phyloP scores from a whole-genome alignment of 306 rosid species.

The Casuarina glauca region DNA sequence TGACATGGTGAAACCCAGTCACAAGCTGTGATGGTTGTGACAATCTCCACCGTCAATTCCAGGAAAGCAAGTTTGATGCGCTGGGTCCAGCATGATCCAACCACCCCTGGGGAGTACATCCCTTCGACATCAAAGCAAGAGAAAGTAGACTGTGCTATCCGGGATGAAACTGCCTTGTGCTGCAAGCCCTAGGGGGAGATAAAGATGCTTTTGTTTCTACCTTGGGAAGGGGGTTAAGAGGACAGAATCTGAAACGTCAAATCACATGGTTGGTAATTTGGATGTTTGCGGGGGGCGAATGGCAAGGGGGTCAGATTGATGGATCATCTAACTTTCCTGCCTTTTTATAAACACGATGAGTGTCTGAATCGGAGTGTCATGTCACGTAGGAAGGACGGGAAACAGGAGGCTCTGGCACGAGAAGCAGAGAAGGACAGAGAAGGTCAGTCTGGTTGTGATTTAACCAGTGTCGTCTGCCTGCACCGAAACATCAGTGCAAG shows the following conservation, averaged over 20 bases:
- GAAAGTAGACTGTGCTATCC: background rate
- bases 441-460: background rate
- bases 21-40: conserved; percentile 1
- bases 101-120: background rate
- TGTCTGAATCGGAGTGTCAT: conserved; percentile 41
- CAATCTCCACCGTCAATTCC: background rate
- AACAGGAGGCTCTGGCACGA: background rate
- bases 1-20: conserved; percentile 13
- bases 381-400: background rate
- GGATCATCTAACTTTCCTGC: conserved; percentile 34
- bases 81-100: background rate
- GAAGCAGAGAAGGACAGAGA: background rate
- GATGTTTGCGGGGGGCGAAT: conserved; percentile 48
- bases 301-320: background rate
- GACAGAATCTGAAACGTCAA: conserved; percentile 93
- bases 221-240: conserved; percentile 42
- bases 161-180: background rate
- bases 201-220: conserved; percentile 19
- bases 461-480: background rate
- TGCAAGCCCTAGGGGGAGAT: background rate
- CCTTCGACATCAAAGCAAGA: background rate
- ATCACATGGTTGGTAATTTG: conserved; percentile 56
- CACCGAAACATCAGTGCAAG: background rate
- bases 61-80: background rate
- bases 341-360: conserved; percentile 33